A percentile compares a stretch with the other conserved stretches of the same genome.
phyloP scores from a whole-genome alignment of 1,139 yeast species.

The Trichomonascaceae sp. region DNA sequence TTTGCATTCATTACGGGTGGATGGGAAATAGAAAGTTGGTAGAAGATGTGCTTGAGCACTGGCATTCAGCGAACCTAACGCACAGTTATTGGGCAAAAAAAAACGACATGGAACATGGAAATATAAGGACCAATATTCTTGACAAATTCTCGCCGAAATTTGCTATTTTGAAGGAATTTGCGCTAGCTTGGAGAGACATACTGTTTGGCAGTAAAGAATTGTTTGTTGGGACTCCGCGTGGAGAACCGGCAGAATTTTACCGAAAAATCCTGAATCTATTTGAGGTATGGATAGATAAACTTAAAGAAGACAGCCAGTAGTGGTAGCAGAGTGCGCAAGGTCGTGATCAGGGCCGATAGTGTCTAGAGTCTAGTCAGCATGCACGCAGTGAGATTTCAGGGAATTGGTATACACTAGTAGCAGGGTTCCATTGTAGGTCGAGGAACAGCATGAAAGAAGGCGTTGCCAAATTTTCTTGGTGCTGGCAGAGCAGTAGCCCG shows the following conservation, averaged over 20 bases:
- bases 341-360: too few relatives aligned
- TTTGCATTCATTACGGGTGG: background rate
- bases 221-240: background rate
- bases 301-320: too few relatives aligned
- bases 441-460: too few relatives aligned
- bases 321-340: too few relatives aligned
- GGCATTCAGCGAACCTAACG: background rate
- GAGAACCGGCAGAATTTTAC: background rate
- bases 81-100: background rate
- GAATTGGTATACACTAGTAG: too few relatives aligned
- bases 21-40: background rate
- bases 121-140: background rate
- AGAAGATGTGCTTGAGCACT: background rate
- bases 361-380: too few relatives aligned
- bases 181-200: too few relatives aligned
- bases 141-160: background rate
- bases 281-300: background rate
- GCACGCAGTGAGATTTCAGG: too few relatives aligned
- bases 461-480: too few relatives aligned
- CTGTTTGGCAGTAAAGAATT: background rate
- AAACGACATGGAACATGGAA: background rate
- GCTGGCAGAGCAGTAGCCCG: too few relatives aligned
- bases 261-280: background rate
- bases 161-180: background rate
- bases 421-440: too few relatives aligned